phyloP scores from a whole-genome alignment of 164 flowering plant genomes.

The Magnolia officinalis region DNA sequence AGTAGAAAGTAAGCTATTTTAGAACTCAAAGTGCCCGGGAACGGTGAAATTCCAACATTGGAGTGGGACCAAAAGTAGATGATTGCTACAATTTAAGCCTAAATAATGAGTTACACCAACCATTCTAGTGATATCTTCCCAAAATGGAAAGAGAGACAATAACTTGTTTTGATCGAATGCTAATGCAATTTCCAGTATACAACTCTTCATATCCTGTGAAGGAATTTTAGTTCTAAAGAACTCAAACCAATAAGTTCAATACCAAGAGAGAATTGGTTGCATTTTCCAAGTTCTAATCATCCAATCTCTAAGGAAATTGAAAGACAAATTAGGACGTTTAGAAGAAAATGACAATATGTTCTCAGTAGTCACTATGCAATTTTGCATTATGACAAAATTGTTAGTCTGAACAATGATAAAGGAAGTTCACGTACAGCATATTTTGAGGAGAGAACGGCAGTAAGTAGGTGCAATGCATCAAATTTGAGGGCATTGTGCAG shows the following conservation, averaged over 20 bases:
- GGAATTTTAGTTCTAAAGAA: neutral
- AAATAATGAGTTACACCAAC: too few species aligned
- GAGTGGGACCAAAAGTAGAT: too few species aligned
- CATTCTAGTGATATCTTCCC: too few species aligned
- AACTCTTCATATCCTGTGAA: too few species aligned
- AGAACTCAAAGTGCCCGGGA: too few species aligned
- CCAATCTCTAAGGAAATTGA: neutral
- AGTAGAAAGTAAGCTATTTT: too few species aligned
- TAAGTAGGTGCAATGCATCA: conserved; percentile 72
- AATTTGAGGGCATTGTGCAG: conserved; percentile 78
- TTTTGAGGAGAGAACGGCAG: conserved; percentile 53
- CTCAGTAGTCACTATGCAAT: neutral
- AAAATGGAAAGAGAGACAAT: too few species aligned
- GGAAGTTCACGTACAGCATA: conserved; percentile 46
- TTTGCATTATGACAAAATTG: neutral
- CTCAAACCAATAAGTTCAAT: neutral
- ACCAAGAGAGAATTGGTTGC: neutral
- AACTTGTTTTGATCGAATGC: too few species aligned
- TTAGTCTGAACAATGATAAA: neutral
- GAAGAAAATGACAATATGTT: neutral
- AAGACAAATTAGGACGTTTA: neutral
- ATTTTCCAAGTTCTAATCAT: neutral
- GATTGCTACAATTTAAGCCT: too few species aligned
- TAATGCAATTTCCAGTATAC: too few species aligned
- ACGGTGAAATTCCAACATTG: too few species aligned